Conservation (phyloP, 2,329 filamentous ascomycete genomes). For the Fusarium sp. region DNA sequence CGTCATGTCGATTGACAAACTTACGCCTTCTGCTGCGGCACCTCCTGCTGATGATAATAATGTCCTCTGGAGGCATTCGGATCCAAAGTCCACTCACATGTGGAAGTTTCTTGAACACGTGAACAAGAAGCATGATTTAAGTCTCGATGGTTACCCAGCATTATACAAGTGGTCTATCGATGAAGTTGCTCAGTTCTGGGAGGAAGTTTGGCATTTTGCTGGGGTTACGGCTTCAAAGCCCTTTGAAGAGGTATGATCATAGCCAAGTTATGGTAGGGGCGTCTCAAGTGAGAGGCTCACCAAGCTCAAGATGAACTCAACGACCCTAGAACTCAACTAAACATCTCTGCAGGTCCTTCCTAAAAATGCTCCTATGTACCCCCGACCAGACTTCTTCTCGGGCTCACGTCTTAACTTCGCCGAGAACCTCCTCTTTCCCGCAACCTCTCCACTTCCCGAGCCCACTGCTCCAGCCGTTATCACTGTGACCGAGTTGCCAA, state of each 20-base stretch:
- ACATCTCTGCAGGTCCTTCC: conserved; percentile 69
- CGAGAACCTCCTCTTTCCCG: conserved; percentile 89
- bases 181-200: conserved; percentile 81
- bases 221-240: conserved; percentile 73
- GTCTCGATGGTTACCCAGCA: conserved; percentile 72
- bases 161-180: conserved; percentile 87
- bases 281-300: conserved; percentile 16
- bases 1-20: conserved; percentile 38
- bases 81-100: conserved; percentile 74
- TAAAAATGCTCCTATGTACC: conserved; percentile 76
- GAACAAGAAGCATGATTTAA: conserved; percentile 70
- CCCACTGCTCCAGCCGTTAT: conserved; percentile 75
- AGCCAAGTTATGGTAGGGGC: neutral
- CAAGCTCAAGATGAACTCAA: neutral
- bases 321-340: conserved; percentile 10
- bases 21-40: conserved; percentile 28
- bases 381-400: conserved; percentile 84
- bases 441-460: conserved; percentile 50
- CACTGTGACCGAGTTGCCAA: conserved; percentile 77
- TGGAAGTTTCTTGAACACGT: conserved; percentile 74
- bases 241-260: conserved; percentile 68
- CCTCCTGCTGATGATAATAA: conserved; percentile 41
- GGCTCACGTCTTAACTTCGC: conserved; percentile 88
- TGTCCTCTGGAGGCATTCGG: conserved; percentile 76
- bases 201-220: conserved; percentile 82